phyloP scores from a whole-genome alignment of 129 eudicot genomes.

The Pseudognaphalium luteoalbum region DNA sequence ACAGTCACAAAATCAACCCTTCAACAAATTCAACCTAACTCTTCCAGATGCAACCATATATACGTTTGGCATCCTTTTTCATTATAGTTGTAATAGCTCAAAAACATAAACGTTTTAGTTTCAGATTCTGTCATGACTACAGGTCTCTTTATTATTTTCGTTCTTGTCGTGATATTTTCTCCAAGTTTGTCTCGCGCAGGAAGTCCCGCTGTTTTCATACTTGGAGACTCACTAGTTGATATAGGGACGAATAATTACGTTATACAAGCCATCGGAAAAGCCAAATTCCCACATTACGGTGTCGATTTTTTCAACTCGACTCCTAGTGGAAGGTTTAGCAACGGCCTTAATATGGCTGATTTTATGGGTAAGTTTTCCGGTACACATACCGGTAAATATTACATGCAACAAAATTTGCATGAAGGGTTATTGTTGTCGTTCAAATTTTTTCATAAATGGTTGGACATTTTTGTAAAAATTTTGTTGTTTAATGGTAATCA shows the following conservation, averaged over 20 bases:
- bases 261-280: constrained; percentile 15
- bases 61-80: not conserved
- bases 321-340: constrained; percentile 35
- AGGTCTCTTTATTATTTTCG: not conserved
- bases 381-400: no score
- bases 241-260: constrained; percentile 27
- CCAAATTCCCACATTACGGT: constrained; percentile 33
- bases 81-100: not conserved
- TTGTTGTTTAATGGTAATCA: constrained; percentile 8
- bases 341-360: constrained; percentile 38
- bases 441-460: not conserved
- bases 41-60: not conserved
- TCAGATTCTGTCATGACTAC: constrained; percentile 15
- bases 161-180: not conserved
- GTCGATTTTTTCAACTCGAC: constrained; percentile 37
- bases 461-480: not conserved
- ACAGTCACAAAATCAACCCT: constrained; percentile 11
- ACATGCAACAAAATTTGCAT: not conserved
- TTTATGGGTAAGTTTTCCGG: constrained; percentile 10
- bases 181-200: constrained; percentile 3
- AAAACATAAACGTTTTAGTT: not conserved
- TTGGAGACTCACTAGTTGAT: constrained; percentile 34
- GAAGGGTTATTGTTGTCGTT: no score
- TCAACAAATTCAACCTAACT: constrained; percentile 8
- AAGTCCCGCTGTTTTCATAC: constrained; percentile 23